Evolutionary conservation across 2,329 filamentous ascomycete genomes (phyloP).

Genomic region (Pochonia chlamydosporia): DNA sequence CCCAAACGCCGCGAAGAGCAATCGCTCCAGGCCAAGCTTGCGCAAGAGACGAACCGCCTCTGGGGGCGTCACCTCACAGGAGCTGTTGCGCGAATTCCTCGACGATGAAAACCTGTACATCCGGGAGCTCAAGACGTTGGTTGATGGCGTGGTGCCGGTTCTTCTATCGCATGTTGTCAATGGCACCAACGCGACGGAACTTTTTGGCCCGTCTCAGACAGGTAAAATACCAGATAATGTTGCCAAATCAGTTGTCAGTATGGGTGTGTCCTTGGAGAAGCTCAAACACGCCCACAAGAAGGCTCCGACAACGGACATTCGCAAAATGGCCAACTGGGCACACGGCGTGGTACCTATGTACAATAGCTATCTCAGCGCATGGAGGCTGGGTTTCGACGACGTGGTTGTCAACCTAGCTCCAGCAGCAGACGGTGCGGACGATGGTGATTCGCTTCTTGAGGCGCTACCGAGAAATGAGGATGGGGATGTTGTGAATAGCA

Average conservation of each 20-base stretch:
- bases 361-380: slow-evolving; percentile 76
- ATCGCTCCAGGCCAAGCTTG: slow-evolving; percentile 72
- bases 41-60: slow-evolving; percentile 64
- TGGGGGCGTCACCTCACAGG: slow-evolving; percentile 63
- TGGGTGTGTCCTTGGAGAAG: slow-evolving; percentile 86
- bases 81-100: slow-evolving; percentile 73
- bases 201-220: slow-evolving; percentile 56
- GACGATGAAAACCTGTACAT: slow-evolving; percentile 84
- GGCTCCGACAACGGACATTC: slow-evolving; percentile 67
- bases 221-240: slow-evolving; percentile 52
- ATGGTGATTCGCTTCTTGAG: slow-evolving; percentile 54
- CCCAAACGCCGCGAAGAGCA: slow-evolving; percentile 58
- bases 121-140: slow-evolving; percentile 84
- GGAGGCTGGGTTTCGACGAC: slow-evolving; percentile 91
- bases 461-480: slow-evolving; percentile 56
- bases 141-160: slow-evolving; percentile 92
- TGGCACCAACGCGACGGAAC: slow-evolving; percentile 56
- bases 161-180: slow-evolving; percentile 80
- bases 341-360: slow-evolving; percentile 74
- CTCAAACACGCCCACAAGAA: slow-evolving; percentile 74
- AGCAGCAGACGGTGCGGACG: slow-evolving; percentile 44
- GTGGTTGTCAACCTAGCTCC: slow-evolving; percentile 89
- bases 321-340: slow-evolving; percentile 74
- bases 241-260: slow-evolving; percentile 84
- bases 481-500: slow-evolving; percentile 62